Base-by-base conservation (phyloP, 208 protist genomes). In the Leishmania gerbilli region DNA sequence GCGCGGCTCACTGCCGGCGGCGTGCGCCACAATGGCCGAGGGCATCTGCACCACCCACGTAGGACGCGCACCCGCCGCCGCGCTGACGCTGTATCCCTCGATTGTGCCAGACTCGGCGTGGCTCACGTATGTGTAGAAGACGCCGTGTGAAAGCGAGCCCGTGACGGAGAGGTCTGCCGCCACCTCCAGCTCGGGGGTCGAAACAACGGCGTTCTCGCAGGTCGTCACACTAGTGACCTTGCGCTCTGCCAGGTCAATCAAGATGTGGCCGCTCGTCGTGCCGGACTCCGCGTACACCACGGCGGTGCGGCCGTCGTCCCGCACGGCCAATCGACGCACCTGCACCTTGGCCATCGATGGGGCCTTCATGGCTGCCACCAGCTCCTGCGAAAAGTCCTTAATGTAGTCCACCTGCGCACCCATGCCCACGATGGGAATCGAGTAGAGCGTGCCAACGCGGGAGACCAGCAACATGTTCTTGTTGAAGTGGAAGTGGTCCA, bases 401-500 rank as follows among this genome's bases (percentile, higher is more conserved):
- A 97, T 72, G 45, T 91, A 79, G 21, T 88, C 71, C 37, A 96
- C 87, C 37, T 81, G 77, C 21, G 69, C 19, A 24, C 91, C 95
- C 84, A 91, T 91, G 24, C 89, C 71, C 5, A 84, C 58, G 42
- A 96, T 62, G 31, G 95, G 92, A 47, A 96, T 85, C 45, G 76
- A 55, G 84, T 97, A 97, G 49, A 98, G 84, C 0, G 88, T 65
- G 51, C 92, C 93, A 65, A 87, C 89, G 40, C 86, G 83, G 21
- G 95, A 95, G 58, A 88, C 85, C 24, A 90, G 76, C 9, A 96
- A 76, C 9, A 87, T 83, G 31, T 92, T 67, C 84, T 96, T 94
- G 78, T 93, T 92, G 74, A 98, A 95, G 64, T 91, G 85, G 74
- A 98, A 96, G 80, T 94, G 93, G 79, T 98, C 95, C 5, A 94